Percentiles rank a stretch among this genome's conserved stretches.
phyloP scores from a whole-genome alignment of 208 protist genomes.

The Acanthamoeba sp. region DNA sequence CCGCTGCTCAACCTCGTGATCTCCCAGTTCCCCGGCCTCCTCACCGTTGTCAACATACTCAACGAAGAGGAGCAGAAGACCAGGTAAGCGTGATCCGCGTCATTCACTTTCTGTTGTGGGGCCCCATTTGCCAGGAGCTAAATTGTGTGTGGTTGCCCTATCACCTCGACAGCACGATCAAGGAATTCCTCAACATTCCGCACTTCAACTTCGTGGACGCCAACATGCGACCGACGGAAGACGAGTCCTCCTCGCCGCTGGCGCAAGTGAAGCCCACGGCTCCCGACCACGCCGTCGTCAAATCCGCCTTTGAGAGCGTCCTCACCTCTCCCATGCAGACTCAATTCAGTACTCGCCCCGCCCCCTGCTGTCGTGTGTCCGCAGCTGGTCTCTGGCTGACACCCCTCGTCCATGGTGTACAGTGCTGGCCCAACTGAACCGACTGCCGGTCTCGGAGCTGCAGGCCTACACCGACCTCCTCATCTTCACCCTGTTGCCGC shows the following conservation, averaged over 20 bases:
- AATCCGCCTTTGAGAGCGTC: constrained; percentile 15
- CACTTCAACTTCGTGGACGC: constrained; percentile 30
- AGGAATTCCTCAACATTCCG: constrained; percentile 1
- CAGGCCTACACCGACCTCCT: constrained; percentile 28
- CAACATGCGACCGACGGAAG: not conserved
- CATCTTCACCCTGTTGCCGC: constrained; percentile 24
- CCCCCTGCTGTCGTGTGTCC: not conserved
- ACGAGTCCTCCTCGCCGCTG: not conserved
- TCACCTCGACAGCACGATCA: not conserved
- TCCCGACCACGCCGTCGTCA: not conserved
- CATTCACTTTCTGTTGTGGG: not conserved
- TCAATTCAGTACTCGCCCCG: not conserved
- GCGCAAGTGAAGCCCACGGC: not conserved
- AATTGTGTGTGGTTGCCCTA: no score
- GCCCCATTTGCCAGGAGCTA: no score
- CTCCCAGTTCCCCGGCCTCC: constrained; percentile 3
- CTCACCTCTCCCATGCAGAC: not conserved
- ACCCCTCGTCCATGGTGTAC: not conserved
- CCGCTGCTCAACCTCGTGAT: constrained; percentile 28
- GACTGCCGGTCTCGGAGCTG: not conserved
- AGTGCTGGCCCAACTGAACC: constrained; percentile 17
- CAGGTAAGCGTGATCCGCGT: no score
- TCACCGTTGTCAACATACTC: constrained; percentile 53
- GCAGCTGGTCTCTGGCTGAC: not conserved
- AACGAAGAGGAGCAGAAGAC: constrained; percentile 1